A percentile compares a stretch with the other conserved stretches of the same genome.
Evolutionary conservation across 352 stramenopile genomes (phyloP).

Genomic region (Phytophthora foliorum): DNA sequence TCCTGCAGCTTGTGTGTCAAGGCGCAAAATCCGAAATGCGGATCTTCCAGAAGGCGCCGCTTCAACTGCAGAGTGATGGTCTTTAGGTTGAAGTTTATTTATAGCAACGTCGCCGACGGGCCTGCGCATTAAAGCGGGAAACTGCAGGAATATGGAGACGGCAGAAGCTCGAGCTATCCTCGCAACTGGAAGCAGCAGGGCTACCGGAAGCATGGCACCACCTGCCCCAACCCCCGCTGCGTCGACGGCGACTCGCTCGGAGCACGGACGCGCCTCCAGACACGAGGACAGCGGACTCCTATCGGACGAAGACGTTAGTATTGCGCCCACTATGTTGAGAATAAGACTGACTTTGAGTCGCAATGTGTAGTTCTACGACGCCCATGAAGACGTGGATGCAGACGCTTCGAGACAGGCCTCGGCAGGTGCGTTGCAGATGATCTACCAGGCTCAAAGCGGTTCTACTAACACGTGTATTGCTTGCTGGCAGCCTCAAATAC

Average conservation of each 20-base stretch:
- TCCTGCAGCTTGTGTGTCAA: conserved; percentile 14
- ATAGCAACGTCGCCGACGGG: conserved; percentile 1
- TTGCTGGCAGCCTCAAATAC: conserved; percentile 16
- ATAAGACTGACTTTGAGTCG: conserved; percentile 1
- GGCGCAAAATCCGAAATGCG: conserved; percentile 29
- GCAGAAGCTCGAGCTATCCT: conserved; percentile 5
- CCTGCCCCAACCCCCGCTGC: neutral
- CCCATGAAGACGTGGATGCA: conserved; percentile 59
- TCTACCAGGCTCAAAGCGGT: neutral
- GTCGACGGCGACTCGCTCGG: conserved; percentile 8
- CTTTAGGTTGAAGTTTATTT: conserved; percentile 47
- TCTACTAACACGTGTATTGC: neutral
- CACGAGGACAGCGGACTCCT: conserved; percentile 64
- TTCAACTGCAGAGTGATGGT: conserved; percentile 44
- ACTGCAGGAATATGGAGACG: conserved; percentile 41
- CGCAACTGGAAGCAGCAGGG: conserved; percentile 4
- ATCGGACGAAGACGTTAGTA: conserved; percentile 68
- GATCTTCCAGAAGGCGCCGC: conserved; percentile 24
- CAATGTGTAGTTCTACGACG: conserved; percentile 72
- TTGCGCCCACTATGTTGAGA: neutral
- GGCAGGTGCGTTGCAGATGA: conserved; percentile 16
- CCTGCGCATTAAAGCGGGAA: conserved; percentile 27
- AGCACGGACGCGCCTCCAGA: conserved; percentile 24
- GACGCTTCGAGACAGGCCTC: conserved; percentile 39
- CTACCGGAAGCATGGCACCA: conserved; percentile 14